phyloP scores from a whole-genome alignment of 768 basidiomycete genomes.

The Suillus plorans region DNA sequence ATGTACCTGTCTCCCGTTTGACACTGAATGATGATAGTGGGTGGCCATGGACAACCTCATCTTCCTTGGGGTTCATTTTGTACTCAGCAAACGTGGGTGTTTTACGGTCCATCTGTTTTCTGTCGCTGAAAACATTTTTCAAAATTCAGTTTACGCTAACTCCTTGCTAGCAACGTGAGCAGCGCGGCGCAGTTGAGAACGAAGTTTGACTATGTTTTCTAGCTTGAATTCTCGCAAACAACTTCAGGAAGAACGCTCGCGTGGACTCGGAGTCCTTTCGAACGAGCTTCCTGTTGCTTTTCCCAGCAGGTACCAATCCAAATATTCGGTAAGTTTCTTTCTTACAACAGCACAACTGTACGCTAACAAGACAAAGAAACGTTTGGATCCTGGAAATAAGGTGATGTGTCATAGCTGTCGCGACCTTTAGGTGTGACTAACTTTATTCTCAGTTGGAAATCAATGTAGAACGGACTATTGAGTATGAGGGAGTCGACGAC shows the following conservation, averaged over 20 bases:
- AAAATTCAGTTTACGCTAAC: slow-evolving; percentile 45
- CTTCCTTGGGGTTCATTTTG: slow-evolving; percentile 53
- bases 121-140: background rate
- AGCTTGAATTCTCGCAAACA: slow-evolving; percentile 39
- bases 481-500: slow-evolving; percentile 14
- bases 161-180: slow-evolving; percentile 46
- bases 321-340: background rate
- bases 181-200: background rate
- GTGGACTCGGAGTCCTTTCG: slow-evolving; percentile 20
- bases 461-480: slow-evolving; percentile 27
- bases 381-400: background rate
- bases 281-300: slow-evolving; percentile 26
- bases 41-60: slow-evolving; percentile 47
- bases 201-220: background rate
- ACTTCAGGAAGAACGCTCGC: slow-evolving; percentile 29
- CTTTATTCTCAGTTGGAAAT: slow-evolving; percentile 23
- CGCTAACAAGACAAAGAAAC: background rate
- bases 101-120: background rate
- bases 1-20: background rate
- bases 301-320: slow-evolving; percentile 19
- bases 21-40: slow-evolving; percentile 34
- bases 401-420: background rate
- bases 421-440: background rate
- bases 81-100: slow-evolving; percentile 48
- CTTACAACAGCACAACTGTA: too few relatives aligned